Percentiles rank a stretch among this genome's conserved stretches.
phyloP scores from a whole-genome alignment of 176 grass and related monocot genomes.

The Oryza coarctata region DNA sequence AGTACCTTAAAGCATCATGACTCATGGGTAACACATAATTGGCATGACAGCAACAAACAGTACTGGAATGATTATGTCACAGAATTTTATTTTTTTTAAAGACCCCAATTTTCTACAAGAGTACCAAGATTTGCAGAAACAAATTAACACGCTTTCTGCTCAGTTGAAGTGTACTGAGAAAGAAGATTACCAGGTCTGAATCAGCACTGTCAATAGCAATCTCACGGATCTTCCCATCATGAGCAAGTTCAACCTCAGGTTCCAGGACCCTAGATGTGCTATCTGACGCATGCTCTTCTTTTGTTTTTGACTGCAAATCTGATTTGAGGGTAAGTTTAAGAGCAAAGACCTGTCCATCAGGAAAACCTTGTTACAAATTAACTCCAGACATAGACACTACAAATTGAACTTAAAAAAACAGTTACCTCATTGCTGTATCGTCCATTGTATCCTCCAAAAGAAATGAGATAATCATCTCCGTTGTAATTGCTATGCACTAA shows the following conservation, averaged over 20 bases:
- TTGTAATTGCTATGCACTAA: slow-evolving; percentile 70
- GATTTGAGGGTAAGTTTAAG: slow-evolving; percentile 78
- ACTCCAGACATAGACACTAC: slow-evolving; percentile 25
- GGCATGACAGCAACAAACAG: not conserved
- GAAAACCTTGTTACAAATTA: slow-evolving; percentile 20
- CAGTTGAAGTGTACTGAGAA: not conserved
- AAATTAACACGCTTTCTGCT: not conserved
- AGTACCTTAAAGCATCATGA: not conserved
- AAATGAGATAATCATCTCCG: slow-evolving; percentile 89
- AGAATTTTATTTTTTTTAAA: slow-evolving; percentile 1
- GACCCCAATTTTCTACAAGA: not conserved
- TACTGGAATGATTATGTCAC: not conserved
- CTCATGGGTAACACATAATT: not conserved
- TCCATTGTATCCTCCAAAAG: slow-evolving; percentile 99
- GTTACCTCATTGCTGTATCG: slow-evolving; percentile 90
- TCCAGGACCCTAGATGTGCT: slow-evolving; percentile 52
- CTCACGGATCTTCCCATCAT: slow-evolving; percentile 92
- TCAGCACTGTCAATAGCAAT: slow-evolving; percentile 80
- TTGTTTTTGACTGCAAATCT: slow-evolving; percentile 48
- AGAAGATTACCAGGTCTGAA: slow-evolving; percentile 46
- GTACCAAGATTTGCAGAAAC: not conserved
- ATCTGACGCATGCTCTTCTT: slow-evolving; percentile 51
- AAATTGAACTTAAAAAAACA: not conserved
- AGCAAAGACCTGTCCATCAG: slow-evolving; percentile 67
- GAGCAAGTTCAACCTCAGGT: slow-evolving; percentile 74